Evolutionary conservation across 192 early-diverging fungal genomes (phyloP).

Genomic region (Coemansia asiatica): DNA sequence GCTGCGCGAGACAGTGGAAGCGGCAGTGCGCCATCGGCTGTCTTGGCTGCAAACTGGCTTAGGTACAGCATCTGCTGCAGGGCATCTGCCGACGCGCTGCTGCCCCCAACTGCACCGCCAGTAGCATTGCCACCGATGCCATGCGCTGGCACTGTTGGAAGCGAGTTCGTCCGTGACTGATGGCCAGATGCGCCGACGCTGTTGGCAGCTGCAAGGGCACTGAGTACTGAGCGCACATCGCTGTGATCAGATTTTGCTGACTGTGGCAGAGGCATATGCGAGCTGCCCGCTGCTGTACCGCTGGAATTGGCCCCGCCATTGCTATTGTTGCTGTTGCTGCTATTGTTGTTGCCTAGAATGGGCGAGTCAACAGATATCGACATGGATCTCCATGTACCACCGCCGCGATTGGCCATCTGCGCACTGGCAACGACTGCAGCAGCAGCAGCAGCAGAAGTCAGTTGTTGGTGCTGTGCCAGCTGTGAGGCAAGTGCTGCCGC

Average conservation of each 20-base stretch:
- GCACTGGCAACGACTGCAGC: conserved; percentile 2
- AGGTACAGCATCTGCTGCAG: conserved; percentile 56
- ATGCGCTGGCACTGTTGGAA: background rate
- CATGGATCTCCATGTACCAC: conserved; percentile 4
- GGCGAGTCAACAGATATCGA: background rate
- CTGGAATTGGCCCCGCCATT: conserved; percentile 5
- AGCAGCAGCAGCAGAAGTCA: conserved; percentile 17
- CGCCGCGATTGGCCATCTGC: background rate
- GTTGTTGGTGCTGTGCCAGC: conserved; percentile 31
- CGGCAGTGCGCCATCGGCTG: conserved; percentile 16
- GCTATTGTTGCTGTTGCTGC: conserved; percentile 1
- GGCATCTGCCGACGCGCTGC: conserved; percentile 20
- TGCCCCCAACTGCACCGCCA: too few relatives aligned
- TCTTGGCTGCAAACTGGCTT: conserved; percentile 44
- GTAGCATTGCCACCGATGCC: too few relatives aligned
- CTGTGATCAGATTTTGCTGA: conserved; percentile 2
- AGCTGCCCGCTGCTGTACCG: background rate
- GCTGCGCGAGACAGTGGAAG: conserved; percentile 14
- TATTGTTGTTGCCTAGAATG: background rate
- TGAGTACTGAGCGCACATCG: conserved; percentile 1
- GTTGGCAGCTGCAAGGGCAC: background rate
- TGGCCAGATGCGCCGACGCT: background rate
- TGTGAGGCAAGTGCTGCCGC: conserved; percentile 30
- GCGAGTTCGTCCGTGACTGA: conserved; percentile 7
- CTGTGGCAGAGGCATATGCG: conserved; percentile 4